These are phyloP conservation scores for Trichomonascaceae sp. DNA, from an alignment of 1,139 yeast genomes.

Conservation along the genomic window DNA sequence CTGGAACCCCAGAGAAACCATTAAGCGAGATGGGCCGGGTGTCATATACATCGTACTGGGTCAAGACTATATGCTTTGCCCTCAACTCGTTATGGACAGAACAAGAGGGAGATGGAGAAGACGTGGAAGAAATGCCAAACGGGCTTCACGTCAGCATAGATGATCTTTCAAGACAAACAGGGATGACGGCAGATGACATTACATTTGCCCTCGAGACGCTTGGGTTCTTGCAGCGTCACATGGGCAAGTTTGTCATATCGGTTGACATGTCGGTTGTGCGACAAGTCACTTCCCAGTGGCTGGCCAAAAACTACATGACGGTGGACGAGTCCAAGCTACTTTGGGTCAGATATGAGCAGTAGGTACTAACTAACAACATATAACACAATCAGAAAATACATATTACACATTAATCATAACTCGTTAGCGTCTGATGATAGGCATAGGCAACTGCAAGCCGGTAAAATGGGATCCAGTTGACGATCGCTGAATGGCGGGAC, in stretches of 20 bases:
- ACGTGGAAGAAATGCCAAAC: background rate
- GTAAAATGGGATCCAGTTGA: constrained; percentile 11
- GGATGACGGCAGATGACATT: constrained; percentile 74
- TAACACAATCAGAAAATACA: constrained; percentile 1
- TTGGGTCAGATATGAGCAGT: constrained; percentile 4
- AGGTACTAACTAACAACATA: constrained; percentile 1
- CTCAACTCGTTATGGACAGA: constrained; percentile 28
- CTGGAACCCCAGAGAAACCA: constrained; percentile 94
- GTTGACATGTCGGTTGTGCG: constrained; percentile 38
- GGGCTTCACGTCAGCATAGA: constrained; percentile 36
- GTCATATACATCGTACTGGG: constrained; percentile 86
- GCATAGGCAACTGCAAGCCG: constrained; percentile 15
- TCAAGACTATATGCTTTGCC: constrained; percentile 42
- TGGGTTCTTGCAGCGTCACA: constrained; percentile 37
- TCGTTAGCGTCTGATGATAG: constrained; percentile 8
- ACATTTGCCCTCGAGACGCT: constrained; percentile 75
- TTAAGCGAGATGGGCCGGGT: constrained; percentile 73
- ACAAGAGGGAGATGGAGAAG: background rate
- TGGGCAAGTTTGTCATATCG: constrained; percentile 35
- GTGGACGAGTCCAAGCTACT: constrained; percentile 26
- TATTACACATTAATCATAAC: background rate
- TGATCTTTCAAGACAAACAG: constrained; percentile 54
- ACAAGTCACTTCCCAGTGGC: constrained; percentile 39
- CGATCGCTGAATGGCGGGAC: constrained; percentile 3
- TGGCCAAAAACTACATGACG: constrained; percentile 38